Evolutionary conservation across 495 filamentous ascomycete genomes (phyloP), one percentile per base, ranked within the genome.

Genomic region (Monascus purpureus): DNA sequence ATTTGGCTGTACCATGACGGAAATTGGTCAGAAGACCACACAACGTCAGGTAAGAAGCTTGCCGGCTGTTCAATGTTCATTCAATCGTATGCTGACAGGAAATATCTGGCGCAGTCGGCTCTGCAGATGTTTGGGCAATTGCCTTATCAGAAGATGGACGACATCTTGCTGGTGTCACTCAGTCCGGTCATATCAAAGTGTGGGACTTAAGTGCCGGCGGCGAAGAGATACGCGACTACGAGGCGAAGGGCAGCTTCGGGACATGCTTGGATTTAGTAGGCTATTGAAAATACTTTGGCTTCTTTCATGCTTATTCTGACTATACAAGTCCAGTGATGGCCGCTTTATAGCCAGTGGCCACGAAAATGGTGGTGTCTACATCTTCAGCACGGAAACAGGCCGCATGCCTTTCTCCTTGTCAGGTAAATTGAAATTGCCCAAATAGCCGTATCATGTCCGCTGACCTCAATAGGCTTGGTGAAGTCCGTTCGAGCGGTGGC

Each of bases 171-270:
- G 73, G 74, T 42, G 83, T 81, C 12, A 82, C 81, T 5, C 77
- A 80, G 42, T 77, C 88, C 47, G 90, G 92, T 3, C 70, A 76
- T 31, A 74, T 95, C 35, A 83, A 82, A 37, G 79, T 95, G 20
- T 96, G 88, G 86, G 79, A 93, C 48, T 49, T 83, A 17, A 47
- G 41, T 34, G 53, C 52, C 12, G 40, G 52, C 28, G 64, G 61
- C 6, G 58, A 62, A 25, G 75, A 72, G 43, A 75, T 93, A 32
- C 67, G 73, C 34, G 73, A 85, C 39, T 93, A 86, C 43, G 82
- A 93, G 54, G 95, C 92, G 1, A 93, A 93, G 25, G 78, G 78
- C 18, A 79, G 75, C 35, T 96, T 93, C 58, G 90, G 86, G 9
- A 76, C 85, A 53, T 79, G 77, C 45, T 73, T 97, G 33, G 88